A percentile compares a stretch with the other conserved stretches of the same genome.
Evolutionary conservation across 2,329 filamentous ascomycete genomes (phyloP).

Genomic region (Ascomycota sp.): DNA sequence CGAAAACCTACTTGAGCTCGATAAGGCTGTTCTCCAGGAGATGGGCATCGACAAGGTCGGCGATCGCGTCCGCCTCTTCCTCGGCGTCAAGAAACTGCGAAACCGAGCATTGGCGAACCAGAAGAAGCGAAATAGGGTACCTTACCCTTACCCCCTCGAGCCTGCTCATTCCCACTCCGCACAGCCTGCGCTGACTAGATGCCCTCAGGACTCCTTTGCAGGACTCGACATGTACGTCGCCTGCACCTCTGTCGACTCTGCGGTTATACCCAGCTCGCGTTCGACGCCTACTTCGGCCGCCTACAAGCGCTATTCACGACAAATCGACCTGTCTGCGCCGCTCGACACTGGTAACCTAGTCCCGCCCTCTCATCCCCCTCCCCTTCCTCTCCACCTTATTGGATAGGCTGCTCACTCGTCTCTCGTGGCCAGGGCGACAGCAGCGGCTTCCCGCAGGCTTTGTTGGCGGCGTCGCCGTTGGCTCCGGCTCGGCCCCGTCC

Average conservation of each 20-base stretch:
- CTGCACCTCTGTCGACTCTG: slow-evolving; percentile 18
- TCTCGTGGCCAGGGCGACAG: slow-evolving; percentile 23
- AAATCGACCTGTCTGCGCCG: slow-evolving; percentile 28
- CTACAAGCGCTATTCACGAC: slow-evolving; percentile 45
- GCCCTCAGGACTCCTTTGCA: slow-evolving; percentile 75
- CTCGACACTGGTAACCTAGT: slow-evolving; percentile 26
- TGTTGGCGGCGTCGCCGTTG: slow-evolving; percentile 26
- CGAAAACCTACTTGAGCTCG: slow-evolving; percentile 89
- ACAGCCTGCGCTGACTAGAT: no score
- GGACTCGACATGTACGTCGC: slow-evolving; percentile 46
- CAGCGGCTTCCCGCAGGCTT: slow-evolving; percentile 36
- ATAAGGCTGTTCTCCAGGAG: slow-evolving; percentile 88
- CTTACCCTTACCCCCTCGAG: slow-evolving; percentile 14
- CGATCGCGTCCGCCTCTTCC: slow-evolving; percentile 77
- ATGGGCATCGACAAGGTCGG: slow-evolving; percentile 98
- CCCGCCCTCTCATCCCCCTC: no score
- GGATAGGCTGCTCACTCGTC: slow-evolving; percentile 9
- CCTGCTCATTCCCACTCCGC: not conserved
- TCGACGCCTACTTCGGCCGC: slow-evolving; percentile 11
- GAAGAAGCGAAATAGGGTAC: slow-evolving; percentile 76
- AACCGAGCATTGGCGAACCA: slow-evolving; percentile 58
- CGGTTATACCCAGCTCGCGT: slow-evolving; percentile 40
- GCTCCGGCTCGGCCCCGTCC: slow-evolving; percentile 25
- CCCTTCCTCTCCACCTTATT: slow-evolving; percentile 13
- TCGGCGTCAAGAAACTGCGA: slow-evolving; percentile 65